These are phyloP conservation scores for Penicillium italicum DNA, from an alignment of 2,329 filamentous ascomycete species.

Conservation along the genomic window DNA sequence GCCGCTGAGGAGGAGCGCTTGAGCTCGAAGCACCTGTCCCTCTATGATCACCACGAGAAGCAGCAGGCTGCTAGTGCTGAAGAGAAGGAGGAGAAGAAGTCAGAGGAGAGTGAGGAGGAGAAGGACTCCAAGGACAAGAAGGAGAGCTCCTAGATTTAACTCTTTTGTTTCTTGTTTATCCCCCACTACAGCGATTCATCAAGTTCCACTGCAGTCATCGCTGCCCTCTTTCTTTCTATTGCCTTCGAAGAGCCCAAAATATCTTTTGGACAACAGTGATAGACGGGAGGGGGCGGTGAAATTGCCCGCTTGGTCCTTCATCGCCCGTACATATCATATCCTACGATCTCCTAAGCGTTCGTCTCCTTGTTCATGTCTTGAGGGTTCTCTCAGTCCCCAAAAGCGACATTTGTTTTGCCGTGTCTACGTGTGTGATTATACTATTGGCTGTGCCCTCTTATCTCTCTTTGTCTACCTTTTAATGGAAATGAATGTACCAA, in stretches of 20 bases:
- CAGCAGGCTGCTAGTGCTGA: slow-evolving; percentile 2
- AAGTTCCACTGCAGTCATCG: neutral
- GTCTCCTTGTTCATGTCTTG: neutral
- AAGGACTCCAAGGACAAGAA: slow-evolving; percentile 18
- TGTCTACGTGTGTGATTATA: slow-evolving; percentile 17
- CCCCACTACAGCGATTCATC: neutral
- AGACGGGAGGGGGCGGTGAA: slow-evolving; percentile 1
- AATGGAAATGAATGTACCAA: slow-evolving; percentile 10
- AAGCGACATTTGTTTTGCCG: slow-evolving; percentile 9
- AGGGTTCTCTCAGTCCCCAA: slow-evolving; percentile 7
- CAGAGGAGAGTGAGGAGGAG: slow-evolving; percentile 19
- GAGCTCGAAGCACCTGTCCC: slow-evolving; percentile 40
- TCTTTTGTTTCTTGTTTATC: neutral
- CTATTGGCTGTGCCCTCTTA: slow-evolving; percentile 1
- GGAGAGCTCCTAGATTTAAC: slow-evolving; percentile 4
- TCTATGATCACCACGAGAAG: slow-evolving; percentile 22
- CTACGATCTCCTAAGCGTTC: slow-evolving; percentile 15
- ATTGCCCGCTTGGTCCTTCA: neutral
- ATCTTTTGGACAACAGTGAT: neutral
- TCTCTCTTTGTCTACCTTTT: slow-evolving; percentile 13
- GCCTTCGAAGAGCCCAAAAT: no score
- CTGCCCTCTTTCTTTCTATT: neutral
- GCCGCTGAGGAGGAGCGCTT: slow-evolving; percentile 46
- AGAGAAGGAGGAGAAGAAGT: slow-evolving; percentile 16
- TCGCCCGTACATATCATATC: slow-evolving; percentile 12